Conservation (phyloP, 371 early-diverging fungal genomes). For the Apophysomyces sp. region DNA sequence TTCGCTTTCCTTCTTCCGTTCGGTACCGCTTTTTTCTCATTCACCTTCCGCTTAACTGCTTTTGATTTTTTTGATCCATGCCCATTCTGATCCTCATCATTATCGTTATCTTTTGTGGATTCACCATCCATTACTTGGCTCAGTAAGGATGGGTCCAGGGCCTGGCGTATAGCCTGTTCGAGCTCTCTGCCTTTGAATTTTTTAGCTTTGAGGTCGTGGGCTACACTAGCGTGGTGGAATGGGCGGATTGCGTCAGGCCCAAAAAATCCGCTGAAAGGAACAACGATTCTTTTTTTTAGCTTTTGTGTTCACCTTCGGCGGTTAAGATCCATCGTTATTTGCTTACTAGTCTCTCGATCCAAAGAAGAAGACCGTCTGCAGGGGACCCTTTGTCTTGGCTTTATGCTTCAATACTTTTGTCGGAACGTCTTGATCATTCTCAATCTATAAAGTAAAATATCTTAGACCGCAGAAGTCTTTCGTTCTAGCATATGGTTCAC, state of each 20-base stretch:
- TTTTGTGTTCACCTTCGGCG: not conserved
- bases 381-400: conserved; percentile 48
- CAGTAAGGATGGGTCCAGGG: conserved; percentile 33
- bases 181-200: conserved; percentile 38
- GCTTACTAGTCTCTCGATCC: conserved; percentile 77
- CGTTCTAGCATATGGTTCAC: not conserved
- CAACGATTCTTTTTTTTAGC: not conserved
- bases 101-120: conserved; percentile 10
- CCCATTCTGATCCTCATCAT: conserved; percentile 16
- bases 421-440: conserved; percentile 54
- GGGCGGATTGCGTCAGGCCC: conserved; percentile 36
- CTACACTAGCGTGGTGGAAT: conserved; percentile 24
- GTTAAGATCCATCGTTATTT: not conserved
- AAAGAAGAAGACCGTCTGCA: conserved; percentile 67
- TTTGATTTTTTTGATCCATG: conserved; percentile 9
- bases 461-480: not conserved
- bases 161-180: conserved; percentile 34
- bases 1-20: conserved; percentile 3
- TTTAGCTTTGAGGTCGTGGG: conserved; percentile 30
- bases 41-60: conserved; percentile 8
- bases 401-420: conserved; percentile 56
- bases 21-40: conserved; percentile 9
- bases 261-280: conserved; percentile 31
- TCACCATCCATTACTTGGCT: conserved; percentile 22
- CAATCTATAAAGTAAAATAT: conserved; percentile 49